Base-by-base conservation (phyloP, 176 grass and related monocot species). In the Echinochloa phyllopogon region DNA sequence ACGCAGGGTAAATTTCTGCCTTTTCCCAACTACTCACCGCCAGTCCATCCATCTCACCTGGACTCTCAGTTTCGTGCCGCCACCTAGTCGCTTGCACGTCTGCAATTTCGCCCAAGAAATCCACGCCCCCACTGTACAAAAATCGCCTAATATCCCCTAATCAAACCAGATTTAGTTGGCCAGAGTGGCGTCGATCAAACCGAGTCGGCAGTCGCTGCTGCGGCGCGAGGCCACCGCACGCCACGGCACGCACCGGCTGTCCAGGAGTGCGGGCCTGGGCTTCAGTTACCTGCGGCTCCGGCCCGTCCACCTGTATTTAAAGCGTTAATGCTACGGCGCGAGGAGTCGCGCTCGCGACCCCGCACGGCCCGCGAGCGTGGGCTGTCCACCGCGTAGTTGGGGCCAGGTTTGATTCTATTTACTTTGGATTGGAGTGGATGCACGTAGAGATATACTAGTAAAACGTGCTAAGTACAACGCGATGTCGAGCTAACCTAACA, bases 251-350 rank as follows among this genome's bases (percentile, higher is more conserved):
- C 20, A 47, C 33, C 40, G 2, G 58, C 61, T 77, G 53, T 27
- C 4, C 56, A 6, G 2, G 86, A 43, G 74, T 88, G 80, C 23
- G 56, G 65, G 80, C 20, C 55, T 82, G 51, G 21, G 1, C 39
- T 87, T 82, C 37, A 17, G 49, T 33, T 74, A 57, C 18, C 68
- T 69, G 62, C 62, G 42, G 42, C 6, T 2, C 20, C 41, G 15
- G 5, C 33, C 0, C 24, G 23, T 12, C 57, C 76, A 63, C 40
- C 76, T 47, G 76, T 79, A 36, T 45, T 29, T 44, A 44, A n/a
- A n/a, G n/a, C n/a, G n/a, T n/a, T n/a, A n/a, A n/a, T n/a, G n/a
- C n/a, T n/a, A n/a, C n/a, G n/a, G n/a, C n/a, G n/a, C n/a, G n/a
- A n/a, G n/a, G n/a, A n/a, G n/a, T n/a, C n/a, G n/a, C n/a, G n/a